Conservation (phyloP, 2,329 filamentous ascomycete genomes). For the Rhinocladiella mackenziei region DNA sequence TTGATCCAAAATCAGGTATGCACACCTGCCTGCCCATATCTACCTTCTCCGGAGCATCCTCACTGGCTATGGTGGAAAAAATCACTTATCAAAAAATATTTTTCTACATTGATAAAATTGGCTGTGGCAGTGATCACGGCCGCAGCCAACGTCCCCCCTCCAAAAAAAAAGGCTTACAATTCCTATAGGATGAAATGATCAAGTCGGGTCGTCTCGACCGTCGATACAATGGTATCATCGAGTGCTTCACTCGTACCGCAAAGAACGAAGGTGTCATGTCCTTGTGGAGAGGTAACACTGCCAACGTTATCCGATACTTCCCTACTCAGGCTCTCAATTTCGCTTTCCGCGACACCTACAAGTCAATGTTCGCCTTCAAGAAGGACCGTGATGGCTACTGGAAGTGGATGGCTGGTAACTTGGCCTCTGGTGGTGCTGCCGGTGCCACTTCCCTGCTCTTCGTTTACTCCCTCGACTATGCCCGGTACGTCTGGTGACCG, state of each 20-base stretch:
- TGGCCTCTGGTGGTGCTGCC: conserved; percentile 98
- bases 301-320: conserved; percentile 99
- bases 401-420: conserved; percentile 99
- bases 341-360: conserved; percentile 99
- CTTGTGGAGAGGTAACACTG: conserved; percentile 99
- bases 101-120: conserved; percentile 4
- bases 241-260: conserved; percentile 93
- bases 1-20: conserved; percentile 99
- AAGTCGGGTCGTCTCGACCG: conserved; percentile 97
- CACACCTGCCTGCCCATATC: conserved; percentile 29
- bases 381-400: conserved; percentile 98
- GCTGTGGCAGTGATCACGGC: too few species aligned
- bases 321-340: conserved; percentile 99
- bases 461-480: conserved; percentile 99
- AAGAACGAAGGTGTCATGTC: conserved; percentile 89
- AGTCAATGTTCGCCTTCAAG: conserved; percentile 99
- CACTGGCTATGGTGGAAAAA: background rate
- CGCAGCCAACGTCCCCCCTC: too few species aligned
- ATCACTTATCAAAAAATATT: conserved; percentile 10
- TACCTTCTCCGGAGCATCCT: conserved; percentile 6
- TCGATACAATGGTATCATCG: conserved; percentile 88
- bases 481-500: conserved; percentile 47
- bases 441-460: conserved; percentile 99
- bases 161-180: conserved; percentile 21
- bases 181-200: conserved; percentile 93